Base-by-base conservation (phyloP, 352 stramenopile species). In the Peronosclerospora sorghi region DNA sequence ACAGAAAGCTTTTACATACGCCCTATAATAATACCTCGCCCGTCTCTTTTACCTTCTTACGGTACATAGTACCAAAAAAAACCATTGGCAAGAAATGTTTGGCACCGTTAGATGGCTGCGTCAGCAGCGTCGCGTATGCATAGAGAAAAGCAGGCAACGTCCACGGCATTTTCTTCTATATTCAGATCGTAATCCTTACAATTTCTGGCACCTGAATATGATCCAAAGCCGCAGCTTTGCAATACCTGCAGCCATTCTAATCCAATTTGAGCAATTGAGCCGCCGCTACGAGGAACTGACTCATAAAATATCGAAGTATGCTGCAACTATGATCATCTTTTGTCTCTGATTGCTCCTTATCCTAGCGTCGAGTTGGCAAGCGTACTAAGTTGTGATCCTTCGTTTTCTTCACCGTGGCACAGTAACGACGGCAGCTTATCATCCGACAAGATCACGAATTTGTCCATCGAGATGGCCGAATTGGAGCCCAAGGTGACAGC, bases 381-480 rank as follows among this genome's bases (percentile, higher is more conserved):
- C 40, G 20, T 51, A 18, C 44, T 2, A 7, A 47, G 36, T 5
- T 2, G 44, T 10, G 8, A 13, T 52, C 24, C 57, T 17, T n/a
- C 42, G 34, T n/a, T 12, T 14, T 4, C 26, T 28, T 41, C n/a
- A 18, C 19, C n/a, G 34, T 41, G 5, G 5, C 55, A 15, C 37
- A 87, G 75, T 53, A 86, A 85, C 28, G 73, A 88, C 36, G 76
- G 76, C 18, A 83, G 67, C 61, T 79, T 83, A 36, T 68, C 71
- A 23, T 67, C 76, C 0, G 67, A 83, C 27, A 73, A 71, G 15
- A 83, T 90, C 57, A 86, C 73, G 13, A 86, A 71, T 24, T 28
- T 93, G 48, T 86, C 75, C 15, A 89, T 90, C 46, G 78, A 94
- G 51, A 84, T 92, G 63, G 61, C 71, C 1, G 78, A 93, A 27